Base-by-base conservation (phyloP, 768 basidiomycete species). In the Mycena albidolilacea region DNA sequence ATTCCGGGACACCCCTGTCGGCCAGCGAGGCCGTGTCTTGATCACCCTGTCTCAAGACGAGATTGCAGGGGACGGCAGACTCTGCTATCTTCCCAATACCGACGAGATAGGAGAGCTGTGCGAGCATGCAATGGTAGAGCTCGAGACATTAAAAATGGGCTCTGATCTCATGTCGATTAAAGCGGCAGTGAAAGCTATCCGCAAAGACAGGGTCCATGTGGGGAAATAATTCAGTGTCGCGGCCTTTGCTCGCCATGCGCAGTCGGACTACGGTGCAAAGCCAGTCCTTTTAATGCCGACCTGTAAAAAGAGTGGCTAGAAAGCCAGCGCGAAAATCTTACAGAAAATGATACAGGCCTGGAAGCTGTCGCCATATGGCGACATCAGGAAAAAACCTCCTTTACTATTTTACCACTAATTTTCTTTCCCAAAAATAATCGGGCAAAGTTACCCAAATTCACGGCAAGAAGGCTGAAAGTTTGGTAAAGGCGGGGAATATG, bases 41-140 rank as follows among this genome's bases (percentile, higher is more conserved):
- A 69, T 75, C 14, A 79, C 78, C 3, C 46, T 81, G 0, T 70
- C 64, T 1, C 78, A 80, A 75, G 81, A 82, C 63, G 81, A 82
- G 64, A 68, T 82, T 21, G 75, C 77, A 0, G 63, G 74, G 21
- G 80, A 82, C 48, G 71, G 76, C 0, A 59, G 69, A 0, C 59
- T 79, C 0, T 79, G 78, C 63, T 82, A 81, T 37, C 67, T 81
- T 7, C 44, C 77, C 0, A 72, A 71, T 6, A 70, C 74, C 0
- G 80, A 58, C 55, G 55, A 58, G 8, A 37, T 58, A 15, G 55
- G 14, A 5, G 55, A 35, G 5, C 9, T 58, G 38, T 58, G 55
- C 37, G 55, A 58, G 35, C 55, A 58, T 17, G 55, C 55, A 1
- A 58, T 6, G 1, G 5, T 14, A 9, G 35, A 38, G 55, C 15